Base-by-base conservation (phyloP, 768 basidiomycete species). In the Neoboletus magnificus region DNA sequence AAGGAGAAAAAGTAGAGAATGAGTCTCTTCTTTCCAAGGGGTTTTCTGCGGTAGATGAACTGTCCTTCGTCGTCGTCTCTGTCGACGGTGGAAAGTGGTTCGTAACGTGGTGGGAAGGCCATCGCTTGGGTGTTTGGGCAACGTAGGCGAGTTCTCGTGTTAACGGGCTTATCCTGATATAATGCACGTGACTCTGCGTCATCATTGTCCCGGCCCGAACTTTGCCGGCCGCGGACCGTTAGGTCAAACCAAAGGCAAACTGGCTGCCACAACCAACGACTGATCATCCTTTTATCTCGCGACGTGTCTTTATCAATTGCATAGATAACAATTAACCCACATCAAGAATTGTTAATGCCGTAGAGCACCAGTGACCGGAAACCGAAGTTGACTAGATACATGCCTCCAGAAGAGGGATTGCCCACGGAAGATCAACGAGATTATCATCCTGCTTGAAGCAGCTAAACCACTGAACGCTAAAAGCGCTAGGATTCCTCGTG, bases 71-170 rank as follows among this genome's bases (percentile, higher is more conserved):
- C 57, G 40, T 50, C 49, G 41, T 62, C 58, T 18, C 50, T 48
- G 33, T 64, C 62, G n/a, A 52, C 33, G 42, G 56, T 62, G 43
- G 66, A 49, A 40, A 72, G 57, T 9, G 47, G 71, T 30, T 70
- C 52, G 43, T 70, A 70, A 11, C 30, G 55, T n/a, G 63, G 58
- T 60, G 59, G 61, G 56, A 67, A 50, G 46, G 52, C 57, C 66
- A 68, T 70, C 27, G 33, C 27, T 40, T 2, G 18, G 15, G 20
- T 33, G 22, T n/a, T 37, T 4, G 32, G 32, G n/a, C 22, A 37
- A 22, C 18, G 1, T 20, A 16, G 37, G n/a, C n/a, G 37, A 39
- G 2, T 20, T 39, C 20, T 11, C 37, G 18, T n/a, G 37, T 11
- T 4, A 18, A 39, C 8, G 16, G 37, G n/a, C 18, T 39, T 35